Percentiles rank a stretch among this genome's conserved stretches.
Evolutionary conservation across 768 basidiomycete species (phyloP).

Genomic region (Russula brevipes): DNA sequence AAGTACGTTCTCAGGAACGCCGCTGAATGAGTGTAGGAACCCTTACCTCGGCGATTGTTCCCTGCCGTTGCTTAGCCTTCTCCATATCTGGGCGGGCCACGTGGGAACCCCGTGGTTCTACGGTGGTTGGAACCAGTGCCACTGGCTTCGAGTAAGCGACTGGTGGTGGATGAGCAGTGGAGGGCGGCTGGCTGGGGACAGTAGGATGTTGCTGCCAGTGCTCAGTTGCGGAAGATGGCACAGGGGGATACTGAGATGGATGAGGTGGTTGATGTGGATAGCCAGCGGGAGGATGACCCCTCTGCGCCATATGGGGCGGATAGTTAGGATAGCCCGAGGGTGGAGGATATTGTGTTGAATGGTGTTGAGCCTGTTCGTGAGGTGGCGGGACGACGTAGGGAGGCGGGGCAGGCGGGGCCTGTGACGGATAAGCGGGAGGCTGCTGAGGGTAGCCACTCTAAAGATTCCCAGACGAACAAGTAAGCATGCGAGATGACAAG

Average conservation of each 20-base stretch:
- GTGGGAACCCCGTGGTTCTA: slow-evolving; percentile 22
- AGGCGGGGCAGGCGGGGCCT: slow-evolving; percentile 33
- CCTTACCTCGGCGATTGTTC: slow-evolving; percentile 24
- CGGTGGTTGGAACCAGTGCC: slow-evolving; percentile 21
- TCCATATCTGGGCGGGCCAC: slow-evolving; percentile 22
- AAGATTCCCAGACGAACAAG: slow-evolving; percentile 31
- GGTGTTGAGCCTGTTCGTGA: slow-evolving; percentile 42
- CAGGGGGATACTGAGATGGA: slow-evolving; percentile 26
- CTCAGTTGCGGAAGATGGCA: slow-evolving; percentile 17
- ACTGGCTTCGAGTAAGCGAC: slow-evolving; percentile 22
- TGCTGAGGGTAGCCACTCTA: slow-evolving; percentile 21
- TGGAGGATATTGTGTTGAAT: slow-evolving; percentile 37
- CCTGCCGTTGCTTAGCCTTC: slow-evolving; percentile 24
- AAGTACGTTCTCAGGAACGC: slow-evolving; percentile 4
- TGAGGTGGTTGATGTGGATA: slow-evolving; percentile 28
- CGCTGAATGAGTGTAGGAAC: neutral
- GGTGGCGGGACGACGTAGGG: slow-evolving; percentile 38
- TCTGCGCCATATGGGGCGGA: slow-evolving; percentile 24
- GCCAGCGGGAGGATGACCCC: slow-evolving; percentile 25
- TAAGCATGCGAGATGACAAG: slow-evolving; percentile 26
- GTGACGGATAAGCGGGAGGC: slow-evolving; percentile 38
- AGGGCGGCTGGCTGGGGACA: slow-evolving; percentile 19
- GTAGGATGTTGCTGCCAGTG: slow-evolving; percentile 25
- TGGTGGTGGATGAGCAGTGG: slow-evolving; percentile 11
- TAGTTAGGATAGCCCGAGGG: slow-evolving; percentile 36